Conservation (phyloP, 192 early-diverging fungal species). For the Coemansia sp. region DNA sequence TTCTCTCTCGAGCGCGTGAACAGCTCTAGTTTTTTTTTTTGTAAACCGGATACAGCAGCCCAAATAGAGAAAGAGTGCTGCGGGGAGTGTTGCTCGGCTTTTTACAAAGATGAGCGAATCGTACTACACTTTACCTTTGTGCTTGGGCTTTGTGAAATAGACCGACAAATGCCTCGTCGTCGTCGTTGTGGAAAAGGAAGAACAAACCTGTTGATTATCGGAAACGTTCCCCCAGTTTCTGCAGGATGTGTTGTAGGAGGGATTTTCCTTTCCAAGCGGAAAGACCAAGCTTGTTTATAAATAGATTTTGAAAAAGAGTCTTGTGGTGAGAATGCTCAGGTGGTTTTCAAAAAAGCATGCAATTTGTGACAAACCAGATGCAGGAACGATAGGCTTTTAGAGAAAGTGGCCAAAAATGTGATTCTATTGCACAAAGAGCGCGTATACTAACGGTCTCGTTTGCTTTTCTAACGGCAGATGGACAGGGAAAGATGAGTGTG, state of each 20-base stretch:
- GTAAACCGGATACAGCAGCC: not conserved
- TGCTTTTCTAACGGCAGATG: too few species aligned
- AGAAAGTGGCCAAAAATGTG: not conserved
- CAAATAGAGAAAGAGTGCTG: not conserved
- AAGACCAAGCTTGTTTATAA: not conserved
- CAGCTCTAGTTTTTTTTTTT: not conserved
- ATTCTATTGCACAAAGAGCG: slow-evolving; percentile 3
- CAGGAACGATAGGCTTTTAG: not conserved
- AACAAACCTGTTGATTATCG: not conserved
- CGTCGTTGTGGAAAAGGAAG: not conserved
- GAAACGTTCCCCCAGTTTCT: not conserved
- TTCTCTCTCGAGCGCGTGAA: not conserved
- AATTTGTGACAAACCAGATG: not conserved
- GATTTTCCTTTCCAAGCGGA: not conserved
- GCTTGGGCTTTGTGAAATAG: slow-evolving; percentile 1
- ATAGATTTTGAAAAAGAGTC: not conserved
- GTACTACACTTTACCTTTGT: not conserved
- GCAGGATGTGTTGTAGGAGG: not conserved
- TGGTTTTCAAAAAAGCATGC: not conserved
- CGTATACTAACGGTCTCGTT: too few species aligned
- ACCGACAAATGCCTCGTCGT: not conserved
- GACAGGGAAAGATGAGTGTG: too few species aligned
- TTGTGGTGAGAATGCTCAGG: not conserved
- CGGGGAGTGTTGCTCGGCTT: not conserved
- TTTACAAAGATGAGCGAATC: not conserved